Conservation (phyloP, 768 basidiomycete genomes). For the Boletus sp. region DNA sequence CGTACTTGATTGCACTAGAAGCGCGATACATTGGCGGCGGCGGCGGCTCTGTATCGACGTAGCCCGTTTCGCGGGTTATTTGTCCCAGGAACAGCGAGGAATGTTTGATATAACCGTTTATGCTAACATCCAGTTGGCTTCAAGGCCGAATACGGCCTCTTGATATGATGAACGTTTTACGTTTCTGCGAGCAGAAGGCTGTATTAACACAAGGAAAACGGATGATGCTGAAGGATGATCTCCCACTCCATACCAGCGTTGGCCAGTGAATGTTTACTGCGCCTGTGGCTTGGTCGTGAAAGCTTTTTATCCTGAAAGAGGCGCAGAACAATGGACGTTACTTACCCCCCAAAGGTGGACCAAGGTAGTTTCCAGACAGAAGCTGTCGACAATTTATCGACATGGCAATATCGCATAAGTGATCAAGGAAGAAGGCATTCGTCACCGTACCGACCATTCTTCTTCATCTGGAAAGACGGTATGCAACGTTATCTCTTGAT, state of each 20-base stretch:
- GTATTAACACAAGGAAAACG: background rate
- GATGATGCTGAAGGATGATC: background rate
- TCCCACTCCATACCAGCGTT: background rate
- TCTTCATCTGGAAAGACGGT: no score
- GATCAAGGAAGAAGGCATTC: no score
- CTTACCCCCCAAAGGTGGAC: no score
- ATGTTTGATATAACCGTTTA: background rate
- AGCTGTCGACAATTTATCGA: no score
- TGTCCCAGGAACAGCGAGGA: background rate
- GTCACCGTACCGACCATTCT: no score
- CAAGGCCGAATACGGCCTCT: background rate
- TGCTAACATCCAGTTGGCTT: background rate
- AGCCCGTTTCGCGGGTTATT: background rate
- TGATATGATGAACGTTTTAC: background rate
- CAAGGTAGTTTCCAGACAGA: no score
- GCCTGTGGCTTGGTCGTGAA: background rate
- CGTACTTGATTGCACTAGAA: background rate
- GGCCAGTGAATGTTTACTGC: background rate
- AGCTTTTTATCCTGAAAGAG: no score
- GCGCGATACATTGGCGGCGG: background rate
- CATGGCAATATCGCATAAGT: no score
- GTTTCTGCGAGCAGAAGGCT: background rate
- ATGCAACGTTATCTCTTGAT: no score
- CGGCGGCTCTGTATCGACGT: background rate
- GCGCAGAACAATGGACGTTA: no score